These are phyloP conservation scores for Coix lacrymajobi DNA, from an alignment of 176 grass and related monocot species.

Conservation along the genomic window DNA sequence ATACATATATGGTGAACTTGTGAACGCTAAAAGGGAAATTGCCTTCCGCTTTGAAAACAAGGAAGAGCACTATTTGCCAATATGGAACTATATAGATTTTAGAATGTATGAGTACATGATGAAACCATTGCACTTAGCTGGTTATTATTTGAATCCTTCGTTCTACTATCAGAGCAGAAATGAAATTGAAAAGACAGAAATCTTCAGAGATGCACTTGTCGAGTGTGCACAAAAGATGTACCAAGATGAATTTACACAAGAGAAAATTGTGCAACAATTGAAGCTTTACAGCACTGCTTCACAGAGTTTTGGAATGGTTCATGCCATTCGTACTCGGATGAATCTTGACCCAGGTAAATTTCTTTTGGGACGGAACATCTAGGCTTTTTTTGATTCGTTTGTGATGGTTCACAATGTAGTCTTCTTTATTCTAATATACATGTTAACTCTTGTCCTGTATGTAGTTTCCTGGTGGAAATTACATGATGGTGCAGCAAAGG, in stretches of 20 bases:
- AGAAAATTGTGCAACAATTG: conserved; percentile 2
- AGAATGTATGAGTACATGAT: neutral
- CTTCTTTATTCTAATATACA: neutral
- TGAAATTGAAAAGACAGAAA: conserved; percentile 10
- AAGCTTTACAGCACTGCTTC: neutral
- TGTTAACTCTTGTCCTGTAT: neutral
- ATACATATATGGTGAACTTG: neutral
- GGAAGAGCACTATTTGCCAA: conserved; percentile 14
- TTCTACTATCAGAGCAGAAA: conserved; percentile 17
- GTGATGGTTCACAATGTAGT: neutral
- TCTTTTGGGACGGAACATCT: neutral
- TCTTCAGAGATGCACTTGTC: neutral
- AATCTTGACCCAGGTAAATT: neutral
- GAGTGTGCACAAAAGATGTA: neutral
- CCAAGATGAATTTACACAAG: neutral
- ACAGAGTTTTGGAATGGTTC: neutral
- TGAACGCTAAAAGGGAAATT: conserved; percentile 12
- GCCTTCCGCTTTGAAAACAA: conserved; percentile 1
- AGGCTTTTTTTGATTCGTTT: neutral
- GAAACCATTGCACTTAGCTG: conserved; percentile 1
- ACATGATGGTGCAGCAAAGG: neutral
- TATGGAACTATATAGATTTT: conserved; percentile 16
- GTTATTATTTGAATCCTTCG: conserved; percentile 15
- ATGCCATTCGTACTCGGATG: neutral
- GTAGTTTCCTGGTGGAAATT: conserved; percentile 1